Base-by-base conservation (phyloP, 352 stramenopile genomes). In the Phytophthora lateralis region DNA sequence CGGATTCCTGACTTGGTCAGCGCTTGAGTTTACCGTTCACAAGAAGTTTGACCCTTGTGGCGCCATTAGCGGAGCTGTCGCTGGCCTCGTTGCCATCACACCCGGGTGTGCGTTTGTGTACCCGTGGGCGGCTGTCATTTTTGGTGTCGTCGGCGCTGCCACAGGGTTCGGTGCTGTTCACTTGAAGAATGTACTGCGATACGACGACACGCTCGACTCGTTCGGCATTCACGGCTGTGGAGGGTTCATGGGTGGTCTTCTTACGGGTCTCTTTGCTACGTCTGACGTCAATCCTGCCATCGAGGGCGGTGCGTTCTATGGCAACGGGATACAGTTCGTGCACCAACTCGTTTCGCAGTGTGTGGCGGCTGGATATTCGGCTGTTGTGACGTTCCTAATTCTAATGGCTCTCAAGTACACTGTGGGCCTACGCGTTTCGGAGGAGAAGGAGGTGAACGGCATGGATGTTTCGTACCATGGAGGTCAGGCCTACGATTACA, bases 181-280 rank as follows among this genome's bases (percentile, higher is more conserved):
- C 46, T 43, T 91, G 18, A 91, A 90, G 62, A 84, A 90, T 60
- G 47, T 58, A 7, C 53, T 89, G 27, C 77, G 80, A 3, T 90
- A 88, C 54, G 85, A 94, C 54, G 83, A 94, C 53, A 90, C 80
- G 4, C 73, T 94, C 15, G 85, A 94, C 67, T 74, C 76, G 49
- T 91, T 93, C 54, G 83, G 63, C 5, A 82, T 94, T 57, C 83
- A 94, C 64, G 82, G 81, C 47, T 76, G 80, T n/a, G 82, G 63
- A 12, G 85, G 85, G 5, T 82, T 91, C 51, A 69, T 74, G 14
- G 85, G 85, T n/a, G 78, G 76, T 24, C 54, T 94, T 18, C 55
- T 91, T 14, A 88, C 82, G 0, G 85, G 82, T 24, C 63, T 94
- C 2, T 90, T 95, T 48, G 82, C 80, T 7, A 87, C 75, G 2